These are phyloP conservation scores for Fusarium subtropicale DNA, from an alignment of 2,329 filamentous ascomycete genomes.

Conservation along the genomic window DNA sequence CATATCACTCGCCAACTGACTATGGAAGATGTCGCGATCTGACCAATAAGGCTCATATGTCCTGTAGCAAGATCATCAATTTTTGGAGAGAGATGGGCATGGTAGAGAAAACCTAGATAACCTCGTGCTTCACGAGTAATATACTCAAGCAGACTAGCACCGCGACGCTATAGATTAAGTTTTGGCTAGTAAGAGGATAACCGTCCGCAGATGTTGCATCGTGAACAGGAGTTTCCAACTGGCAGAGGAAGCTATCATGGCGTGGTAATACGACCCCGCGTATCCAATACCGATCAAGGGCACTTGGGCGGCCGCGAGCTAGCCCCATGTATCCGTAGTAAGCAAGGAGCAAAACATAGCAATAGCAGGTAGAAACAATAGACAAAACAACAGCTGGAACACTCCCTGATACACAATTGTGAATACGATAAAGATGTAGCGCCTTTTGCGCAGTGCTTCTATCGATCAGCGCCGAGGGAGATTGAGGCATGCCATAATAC, in stretches of 20 bases:
- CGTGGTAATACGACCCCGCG: neutral
- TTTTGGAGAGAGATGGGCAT: neutral
- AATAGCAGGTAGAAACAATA: neutral
- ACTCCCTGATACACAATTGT: neutral
- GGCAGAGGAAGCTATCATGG: constrained; percentile 4
- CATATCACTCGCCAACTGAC: neutral
- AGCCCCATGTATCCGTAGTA: neutral
- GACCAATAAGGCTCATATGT: neutral
- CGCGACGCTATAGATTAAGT: neutral
- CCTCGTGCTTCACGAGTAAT: neutral
- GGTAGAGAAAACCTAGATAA: neutral
- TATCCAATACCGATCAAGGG: neutral
- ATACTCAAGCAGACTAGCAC: neutral
- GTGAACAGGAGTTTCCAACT: neutral
- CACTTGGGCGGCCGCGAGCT: neutral
- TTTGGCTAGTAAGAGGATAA: neutral
- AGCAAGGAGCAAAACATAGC: neutral
- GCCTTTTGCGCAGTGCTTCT: neutral
- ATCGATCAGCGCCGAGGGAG: neutral
- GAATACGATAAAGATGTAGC: neutral
- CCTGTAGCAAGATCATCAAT: neutral
- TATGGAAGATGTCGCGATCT: neutral
- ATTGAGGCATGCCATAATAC: neutral
- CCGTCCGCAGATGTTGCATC: constrained; percentile 1
- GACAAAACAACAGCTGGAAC: neutral